Base-by-base conservation (phyloP, 208 protist genomes). In the Wallacemonas rigidus region DNA sequence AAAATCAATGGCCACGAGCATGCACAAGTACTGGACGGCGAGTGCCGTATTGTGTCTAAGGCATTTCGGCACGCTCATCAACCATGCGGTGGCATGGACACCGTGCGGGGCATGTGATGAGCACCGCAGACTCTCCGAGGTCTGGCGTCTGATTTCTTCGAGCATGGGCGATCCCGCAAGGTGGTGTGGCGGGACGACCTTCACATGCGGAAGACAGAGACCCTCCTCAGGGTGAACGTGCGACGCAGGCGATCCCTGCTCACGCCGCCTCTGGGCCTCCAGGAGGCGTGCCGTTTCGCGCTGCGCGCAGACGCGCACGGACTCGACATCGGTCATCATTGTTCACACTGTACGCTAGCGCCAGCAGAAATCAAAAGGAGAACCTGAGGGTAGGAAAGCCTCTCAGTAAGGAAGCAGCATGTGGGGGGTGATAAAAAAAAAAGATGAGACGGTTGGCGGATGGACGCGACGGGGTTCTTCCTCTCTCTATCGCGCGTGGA, bases 1-100 rank as follows among this genome's bases (percentile, higher is more conserved):
- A 71, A 95, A 95, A 74, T 95, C 91, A 54, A 95, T 92, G 3
- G 91, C 88, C 38, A 93, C 83, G 26, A 95, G 39, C 87, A 92
- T 92, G 50, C 82, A 78, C 17, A 95, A 68, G 70, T 93, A 95
- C 60, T 92, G 91, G 1, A 93, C 80, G 36, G 86, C 76, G 0
- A 76, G 71, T 60, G 57, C 70, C 39, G 82, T 71, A 41, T 60
- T 71, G 38, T 44, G 44, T 8, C 76, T 76, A 41, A 95, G 68
- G 9, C 64, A 56, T 4, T 38, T 26, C 1, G 90, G 90, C 38
- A 95, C 86, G n/a, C 70, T 80, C 15, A 76, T 45, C 7, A 93
- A 70, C 90, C 90, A 95, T 58, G 84, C 69, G 35, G n/a, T 65
- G 11, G 57, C 8, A 9, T 41, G 9, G 44, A 8, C 44, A 38